phyloP scores from a whole-genome alignment of 2,329 filamentous ascomycete genomes.

The Neonectria hederae region DNA sequence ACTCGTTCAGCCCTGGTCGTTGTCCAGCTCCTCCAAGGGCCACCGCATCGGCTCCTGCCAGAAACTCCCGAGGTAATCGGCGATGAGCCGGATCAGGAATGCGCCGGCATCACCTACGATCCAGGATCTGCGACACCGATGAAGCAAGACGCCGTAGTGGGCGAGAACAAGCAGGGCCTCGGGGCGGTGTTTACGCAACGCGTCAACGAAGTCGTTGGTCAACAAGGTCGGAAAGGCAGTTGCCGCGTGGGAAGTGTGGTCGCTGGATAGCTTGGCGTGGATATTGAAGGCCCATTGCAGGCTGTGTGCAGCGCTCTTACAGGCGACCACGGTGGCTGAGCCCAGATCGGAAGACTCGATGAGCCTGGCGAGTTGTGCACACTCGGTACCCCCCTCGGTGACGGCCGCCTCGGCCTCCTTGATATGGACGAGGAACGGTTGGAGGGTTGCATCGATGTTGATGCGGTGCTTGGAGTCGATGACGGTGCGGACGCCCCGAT shows the following conservation, averaged over 20 bases:
- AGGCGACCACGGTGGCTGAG: constrained; percentile 39
- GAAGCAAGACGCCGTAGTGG: constrained; percentile 59
- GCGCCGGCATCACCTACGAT: constrained; percentile 48
- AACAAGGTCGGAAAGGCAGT: constrained; percentile 46
- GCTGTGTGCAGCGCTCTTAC: constrained; percentile 38
- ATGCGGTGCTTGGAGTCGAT: constrained; percentile 45
- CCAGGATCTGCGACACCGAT: constrained; percentile 53
- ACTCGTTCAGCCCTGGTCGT: background rate
- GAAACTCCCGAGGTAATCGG: constrained; percentile 44
- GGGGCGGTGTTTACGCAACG: constrained; percentile 47
- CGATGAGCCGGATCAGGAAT: constrained; percentile 44
- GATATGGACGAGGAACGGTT: constrained; percentile 35
- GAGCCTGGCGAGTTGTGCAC: constrained; percentile 37
- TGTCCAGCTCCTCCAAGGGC: constrained; percentile 30
- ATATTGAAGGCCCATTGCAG: constrained; percentile 49
- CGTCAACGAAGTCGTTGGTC: constrained; percentile 46
- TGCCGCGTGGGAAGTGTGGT: constrained; percentile 40
- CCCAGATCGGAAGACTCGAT: constrained; percentile 46
- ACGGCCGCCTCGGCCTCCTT: constrained; percentile 13
- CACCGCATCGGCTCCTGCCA: constrained; percentile 47
- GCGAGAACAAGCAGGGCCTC: constrained; percentile 58
- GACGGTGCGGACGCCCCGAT: constrained; percentile 53
- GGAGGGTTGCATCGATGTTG: constrained; percentile 31
- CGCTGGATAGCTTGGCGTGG: constrained; percentile 35
- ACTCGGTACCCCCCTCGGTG: constrained; percentile 36